These are phyloP conservation scores for Collybia sordida DNA, from an alignment of 768 basidiomycete species.

Conservation along the genomic window DNA sequence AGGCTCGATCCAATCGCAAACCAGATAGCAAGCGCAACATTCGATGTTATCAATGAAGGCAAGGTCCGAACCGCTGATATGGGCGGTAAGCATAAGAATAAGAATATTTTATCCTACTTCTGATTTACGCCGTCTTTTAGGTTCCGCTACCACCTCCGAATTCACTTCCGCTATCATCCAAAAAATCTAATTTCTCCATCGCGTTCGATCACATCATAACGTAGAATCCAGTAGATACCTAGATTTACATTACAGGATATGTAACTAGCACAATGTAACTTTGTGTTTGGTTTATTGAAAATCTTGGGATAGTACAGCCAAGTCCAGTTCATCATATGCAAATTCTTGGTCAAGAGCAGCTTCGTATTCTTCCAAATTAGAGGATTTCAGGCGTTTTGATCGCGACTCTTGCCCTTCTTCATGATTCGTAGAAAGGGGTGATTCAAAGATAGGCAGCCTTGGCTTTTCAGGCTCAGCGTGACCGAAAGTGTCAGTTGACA, in stretches of 20 bases:
- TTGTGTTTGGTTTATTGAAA: too few relatives aligned
- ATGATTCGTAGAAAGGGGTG: conserved; percentile 6
- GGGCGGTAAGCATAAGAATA: conserved; percentile 64
- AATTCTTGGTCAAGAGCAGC: conserved; percentile 45
- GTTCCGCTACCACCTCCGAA: conserved; percentile 89
- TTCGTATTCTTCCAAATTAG: conserved; percentile 55
- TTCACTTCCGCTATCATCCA: conserved; percentile 93
- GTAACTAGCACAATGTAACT: conserved; percentile 5
- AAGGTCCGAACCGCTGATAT: conserved; percentile 93
- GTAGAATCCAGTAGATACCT: conserved; percentile 13
- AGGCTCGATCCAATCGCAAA: conserved; percentile 94
- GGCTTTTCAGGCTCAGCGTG: conserved; percentile 13
- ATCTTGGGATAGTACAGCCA: conserved; percentile 10
- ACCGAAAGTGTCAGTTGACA: conserved; percentile 11
- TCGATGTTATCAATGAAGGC: conserved; percentile 87
- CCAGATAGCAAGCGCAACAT: conserved; percentile 87
- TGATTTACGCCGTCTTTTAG: conserved; percentile 33
- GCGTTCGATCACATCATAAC: background rate
- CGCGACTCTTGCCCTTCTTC: conserved; percentile 22
- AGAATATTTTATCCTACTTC: background rate
- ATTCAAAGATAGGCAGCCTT: conserved; percentile 3
- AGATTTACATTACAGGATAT: conserved; percentile 14
- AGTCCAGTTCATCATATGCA: conserved; percentile 44
- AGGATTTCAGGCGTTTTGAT: conserved; percentile 38
- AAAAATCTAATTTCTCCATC: conserved; percentile 47